Evolutionary conservation across 768 basidiomycete species (phyloP), one percentile per base, ranked within the genome.

Genomic region (Amanita molliuscula): DNA sequence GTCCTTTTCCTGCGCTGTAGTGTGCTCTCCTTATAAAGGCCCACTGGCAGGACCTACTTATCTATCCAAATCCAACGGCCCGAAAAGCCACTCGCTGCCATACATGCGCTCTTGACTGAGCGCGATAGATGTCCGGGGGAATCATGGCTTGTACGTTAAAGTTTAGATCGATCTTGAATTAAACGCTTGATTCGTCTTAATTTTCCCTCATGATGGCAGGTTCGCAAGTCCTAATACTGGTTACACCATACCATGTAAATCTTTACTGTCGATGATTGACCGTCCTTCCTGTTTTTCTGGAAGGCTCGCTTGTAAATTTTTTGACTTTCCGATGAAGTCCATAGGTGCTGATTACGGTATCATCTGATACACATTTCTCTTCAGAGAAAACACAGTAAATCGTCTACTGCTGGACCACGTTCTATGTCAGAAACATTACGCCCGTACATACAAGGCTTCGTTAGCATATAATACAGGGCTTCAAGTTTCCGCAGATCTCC

Each of bases 1-100:
- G 35, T 11, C 13, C 15, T 10, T 13, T 36, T 36, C 31, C 46
- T n/a, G 7, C 11, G 18, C 18, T 36, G 5, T n/a, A 3, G 15
- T 8, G 5, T 23, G 15, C 34, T 13, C 34, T n/a, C 46, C 34
- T 47, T 47, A 36, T 47, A 36, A 47, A 25, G 46, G 13, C 31
- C 18, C 34, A 18, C 4, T 21, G 13, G 7, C 28, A 33, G n/a
- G 11, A 23, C 44, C 16, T 18, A 20, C 11, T 18, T 10, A 8
- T 13, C 31, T 31, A 13, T 13, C 11, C 15, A 6, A 47, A 25
- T 8, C 7, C 28, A 26, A 47, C 46, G 46, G 46, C 25, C 46
- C 46, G 46, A 47, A n/a, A 36, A 47, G 29, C 23, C 20, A 45
- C 16, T 18, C 11, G n/a, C 44, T 45, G 29, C 44, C 44, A 29